Evolutionary conservation across 2,329 filamentous ascomycete species (phyloP).

Genomic region (Penicillium capsulatum): DNA sequence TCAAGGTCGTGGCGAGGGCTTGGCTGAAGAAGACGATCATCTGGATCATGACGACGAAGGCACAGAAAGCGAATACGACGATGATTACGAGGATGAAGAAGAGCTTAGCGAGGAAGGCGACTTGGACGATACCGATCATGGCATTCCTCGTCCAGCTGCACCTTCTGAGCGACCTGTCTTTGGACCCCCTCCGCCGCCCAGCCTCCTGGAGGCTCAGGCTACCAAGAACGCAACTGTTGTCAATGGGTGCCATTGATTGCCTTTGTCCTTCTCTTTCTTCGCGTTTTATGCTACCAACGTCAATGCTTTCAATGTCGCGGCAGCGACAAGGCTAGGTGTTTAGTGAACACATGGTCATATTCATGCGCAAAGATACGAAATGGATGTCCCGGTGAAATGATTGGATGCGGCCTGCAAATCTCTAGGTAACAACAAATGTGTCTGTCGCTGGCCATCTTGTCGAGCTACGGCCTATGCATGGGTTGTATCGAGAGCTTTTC

Average conservation of each 20-base stretch:
- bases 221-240: conserved; percentile 44
- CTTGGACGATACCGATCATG: conserved; percentile 33
- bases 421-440: not conserved
- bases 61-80: conserved; percentile 50
- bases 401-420: not conserved
- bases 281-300: not conserved
- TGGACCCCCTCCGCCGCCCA: conserved; percentile 50
- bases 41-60: conserved; percentile 50
- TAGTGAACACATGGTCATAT: not conserved
- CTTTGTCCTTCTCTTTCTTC: conserved; percentile 6
- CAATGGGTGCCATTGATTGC: conserved; percentile 39
- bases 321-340: not conserved
- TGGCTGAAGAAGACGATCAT: conserved; percentile 48
- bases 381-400: not conserved
- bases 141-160: conserved; percentile 28
- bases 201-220: conserved; percentile 44
- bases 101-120: conserved; percentile 56
- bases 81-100: conserved; percentile 58
- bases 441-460: not conserved
- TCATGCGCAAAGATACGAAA: conserved; percentile 3
- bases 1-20: conserved; percentile 74
- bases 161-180: conserved; percentile 43
- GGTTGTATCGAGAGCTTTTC: not conserved
- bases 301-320: not conserved
- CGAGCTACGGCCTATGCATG: not conserved